phyloP scores from a whole-genome alignment of 139 green algal species.

The Tetratostichococcus sp. region DNA sequence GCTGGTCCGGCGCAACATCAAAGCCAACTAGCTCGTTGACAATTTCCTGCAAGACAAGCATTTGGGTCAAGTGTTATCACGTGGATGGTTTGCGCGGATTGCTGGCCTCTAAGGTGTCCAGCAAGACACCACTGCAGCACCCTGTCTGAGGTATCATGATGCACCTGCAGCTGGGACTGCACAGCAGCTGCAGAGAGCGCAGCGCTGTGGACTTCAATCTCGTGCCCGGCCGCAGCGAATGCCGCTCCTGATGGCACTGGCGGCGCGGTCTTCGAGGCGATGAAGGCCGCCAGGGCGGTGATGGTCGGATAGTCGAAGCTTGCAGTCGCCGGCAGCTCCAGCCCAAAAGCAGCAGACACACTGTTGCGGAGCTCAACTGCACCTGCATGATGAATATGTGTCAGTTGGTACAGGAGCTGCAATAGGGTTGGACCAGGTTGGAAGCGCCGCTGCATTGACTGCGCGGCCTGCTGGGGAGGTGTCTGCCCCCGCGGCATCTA shows the following conservation, averaged over 20 bases:
- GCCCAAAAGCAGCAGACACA: constrained; percentile 13
- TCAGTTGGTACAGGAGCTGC: too few relatives aligned
- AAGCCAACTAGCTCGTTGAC: background rate
- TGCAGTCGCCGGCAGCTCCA: constrained; percentile 14
- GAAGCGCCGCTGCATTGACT: too few relatives aligned
- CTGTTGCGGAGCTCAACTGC: constrained; percentile 37
- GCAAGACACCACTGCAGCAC: background rate
- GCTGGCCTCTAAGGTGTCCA: background rate
- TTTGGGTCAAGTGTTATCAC: too few relatives aligned
- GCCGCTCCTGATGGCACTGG: too few relatives aligned
- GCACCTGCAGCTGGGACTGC: background rate
- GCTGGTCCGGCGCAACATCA: background rate
- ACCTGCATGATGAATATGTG: background rate
- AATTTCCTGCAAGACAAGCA: background rate
- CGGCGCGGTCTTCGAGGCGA: constrained; percentile 4
- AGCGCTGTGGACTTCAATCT: background rate
- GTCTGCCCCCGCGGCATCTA: too few relatives aligned
- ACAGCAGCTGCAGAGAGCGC: background rate
- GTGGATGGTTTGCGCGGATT: too few relatives aligned
- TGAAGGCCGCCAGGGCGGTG: constrained; percentile 14
- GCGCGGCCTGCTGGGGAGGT: too few relatives aligned
- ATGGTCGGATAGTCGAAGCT: constrained; percentile 25
- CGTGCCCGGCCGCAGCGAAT: background rate
- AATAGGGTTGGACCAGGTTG: too few relatives aligned
- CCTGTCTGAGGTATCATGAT: too few relatives aligned